phyloP scores from a whole-genome alignment of 768 basidiomycete species.

The Hericium alpestre region DNA sequence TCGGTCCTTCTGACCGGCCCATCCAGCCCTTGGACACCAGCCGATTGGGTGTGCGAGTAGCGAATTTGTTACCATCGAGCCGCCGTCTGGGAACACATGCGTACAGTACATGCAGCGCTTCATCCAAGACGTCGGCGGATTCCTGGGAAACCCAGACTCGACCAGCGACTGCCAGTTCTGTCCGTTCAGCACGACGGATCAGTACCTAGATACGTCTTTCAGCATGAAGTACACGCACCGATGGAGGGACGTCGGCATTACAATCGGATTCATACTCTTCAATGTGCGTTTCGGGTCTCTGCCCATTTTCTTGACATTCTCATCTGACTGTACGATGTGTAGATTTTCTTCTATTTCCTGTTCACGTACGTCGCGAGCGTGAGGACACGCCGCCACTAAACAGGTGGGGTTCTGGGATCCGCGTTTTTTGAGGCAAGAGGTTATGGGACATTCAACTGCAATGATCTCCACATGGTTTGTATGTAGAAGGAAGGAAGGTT shows the following conservation, averaged over 20 bases:
- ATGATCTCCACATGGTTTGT: too few species aligned
- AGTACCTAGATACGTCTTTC: slow-evolving; percentile 41
- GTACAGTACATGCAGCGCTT: slow-evolving; percentile 32
- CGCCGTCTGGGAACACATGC: slow-evolving; percentile 38
- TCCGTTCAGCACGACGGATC: slow-evolving; percentile 44
- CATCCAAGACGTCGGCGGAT: slow-evolving; percentile 33
- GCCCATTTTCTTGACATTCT: too few species aligned
- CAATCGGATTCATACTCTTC: slow-evolving; percentile 31
- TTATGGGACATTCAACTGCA: too few species aligned
- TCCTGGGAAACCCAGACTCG: slow-evolving; percentile 30
- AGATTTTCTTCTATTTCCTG: too few species aligned
- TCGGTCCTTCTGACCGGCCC: background rate
- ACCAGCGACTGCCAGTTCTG: slow-evolving; percentile 43
- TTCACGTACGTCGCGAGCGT: too few species aligned
- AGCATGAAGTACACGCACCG: slow-evolving; percentile 47
- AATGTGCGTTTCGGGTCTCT: slow-evolving; percentile 25
- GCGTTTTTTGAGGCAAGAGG: too few species aligned
- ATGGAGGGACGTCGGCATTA: slow-evolving; percentile 38
- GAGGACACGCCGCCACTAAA: too few species aligned
- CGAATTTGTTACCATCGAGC: slow-evolving; percentile 48
- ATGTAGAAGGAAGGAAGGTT: too few species aligned
- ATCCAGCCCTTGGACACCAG: slow-evolving; percentile 38
- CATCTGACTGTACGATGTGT: too few species aligned
- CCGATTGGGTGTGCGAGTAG: slow-evolving; percentile 41
- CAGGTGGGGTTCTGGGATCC: too few species aligned